Percentiles rank a stretch among this genome's conserved stretches.
These are phyloP conservation scores for Hydrangea macrophylla DNA, from an alignment of 148 eudicot genomes.

Conservation along the genomic window DNA sequence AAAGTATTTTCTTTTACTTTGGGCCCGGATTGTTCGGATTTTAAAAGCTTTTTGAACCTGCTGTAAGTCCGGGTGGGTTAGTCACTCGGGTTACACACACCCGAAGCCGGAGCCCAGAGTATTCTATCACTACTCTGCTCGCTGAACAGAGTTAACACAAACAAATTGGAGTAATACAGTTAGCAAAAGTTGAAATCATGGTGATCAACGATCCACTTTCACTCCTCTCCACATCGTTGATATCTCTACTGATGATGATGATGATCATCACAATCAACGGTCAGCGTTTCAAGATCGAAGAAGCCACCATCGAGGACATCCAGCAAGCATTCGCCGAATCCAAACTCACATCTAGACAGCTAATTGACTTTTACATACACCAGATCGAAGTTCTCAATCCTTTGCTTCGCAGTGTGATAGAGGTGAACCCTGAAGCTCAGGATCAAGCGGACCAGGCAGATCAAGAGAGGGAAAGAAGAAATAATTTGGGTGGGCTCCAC, in stretches of 20 bases:
- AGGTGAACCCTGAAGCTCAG: constrained; percentile 62
- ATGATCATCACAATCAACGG: constrained; percentile 5
- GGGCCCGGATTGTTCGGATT: too few species aligned
- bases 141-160: too few species aligned
- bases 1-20: too few species aligned
- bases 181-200: too few species aligned
- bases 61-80: too few species aligned
- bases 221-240: constrained; percentile 7
- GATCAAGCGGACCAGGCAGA: constrained; percentile 50
- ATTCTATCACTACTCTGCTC: too few species aligned
- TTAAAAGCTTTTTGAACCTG: too few species aligned
- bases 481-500: constrained; percentile 39
- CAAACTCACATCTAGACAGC: constrained; percentile 45
- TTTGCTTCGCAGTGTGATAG: constrained; percentile 41
- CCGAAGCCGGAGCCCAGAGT: too few species aligned
- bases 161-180: too few species aligned
- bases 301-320: constrained; percentile 43
- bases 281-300: constrained; percentile 34
- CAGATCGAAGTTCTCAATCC: constrained; percentile 50
- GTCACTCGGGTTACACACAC: too few species aligned
- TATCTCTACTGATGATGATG: constrained; percentile 8
- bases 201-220: neutral
- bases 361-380: constrained; percentile 51
- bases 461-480: constrained; percentile 16
- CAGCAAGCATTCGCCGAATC: constrained; percentile 43